Base-by-base conservation (phyloP, 1,139 yeast species). In the Hyphopichia burtonii region DNA sequence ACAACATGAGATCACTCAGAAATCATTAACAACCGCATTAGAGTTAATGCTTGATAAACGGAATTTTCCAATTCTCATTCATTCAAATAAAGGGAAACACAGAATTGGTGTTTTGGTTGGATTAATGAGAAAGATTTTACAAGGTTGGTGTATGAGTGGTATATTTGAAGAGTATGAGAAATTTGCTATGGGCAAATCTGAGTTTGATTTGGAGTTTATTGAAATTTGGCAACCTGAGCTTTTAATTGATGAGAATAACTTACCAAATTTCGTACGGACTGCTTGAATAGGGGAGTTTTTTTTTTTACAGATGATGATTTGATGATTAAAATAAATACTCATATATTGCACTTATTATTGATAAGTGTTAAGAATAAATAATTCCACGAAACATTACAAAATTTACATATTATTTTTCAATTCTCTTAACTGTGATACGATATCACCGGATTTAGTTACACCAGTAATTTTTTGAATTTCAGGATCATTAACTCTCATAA, bases 31-130 rank as follows among this genome's bases (percentile, higher is more conserved):
- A 16, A 62, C 68, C 20, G 89, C 95, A 0, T 67, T 91, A 41
- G 75, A 79, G 46, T 59, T 87, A 35, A 72, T 88, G 45, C 61
- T 86, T 36, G 85, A 89, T 56, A 72, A 76, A 41, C 78, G 82
- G 22, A 89, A 90, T 60, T 86, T 86, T 58, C 98, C 99, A 1
- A 80, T 91, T 28, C 70, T 93, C 45, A 78, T 93, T 14, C 98
- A 93, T 61, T 88, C 96, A 3, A 89, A 91, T 60, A 93, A 93
- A 65, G 98, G 99, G 8, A 91, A 93, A 60, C 99, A 93, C 59
- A 67, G 99, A 38, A 91, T 89, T 1, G 98, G 98, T 0, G 90
- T 93, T 2, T 71, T 90, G 36, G 94, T 90, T 15, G 99, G 97
- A 0, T 74, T 88, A 20, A 83, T 91, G 78, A 68, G 99, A 39